A percentile compares a stretch with the other conserved stretches of the same genome.
Conservation (phyloP, 2,329 filamentous ascomycete genomes). For the Fusarium heterosporum region DNA sequence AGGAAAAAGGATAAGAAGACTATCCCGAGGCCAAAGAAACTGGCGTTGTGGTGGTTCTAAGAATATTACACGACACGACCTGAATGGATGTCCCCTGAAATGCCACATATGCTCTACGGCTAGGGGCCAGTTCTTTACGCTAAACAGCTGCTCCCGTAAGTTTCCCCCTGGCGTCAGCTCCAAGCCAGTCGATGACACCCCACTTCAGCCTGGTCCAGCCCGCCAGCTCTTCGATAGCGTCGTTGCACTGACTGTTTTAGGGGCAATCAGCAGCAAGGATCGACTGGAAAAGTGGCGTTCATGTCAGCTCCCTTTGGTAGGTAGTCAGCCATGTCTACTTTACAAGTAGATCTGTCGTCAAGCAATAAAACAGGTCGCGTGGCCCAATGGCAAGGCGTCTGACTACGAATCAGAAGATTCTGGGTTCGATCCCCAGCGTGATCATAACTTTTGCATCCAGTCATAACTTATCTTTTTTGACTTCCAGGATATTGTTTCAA, state of each 20-base stretch:
- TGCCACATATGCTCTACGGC: slow-evolving; percentile 49
- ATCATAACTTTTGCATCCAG: slow-evolving; percentile 12
- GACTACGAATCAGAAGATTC: slow-evolving; percentile 49
- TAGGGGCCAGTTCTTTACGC: slow-evolving; percentile 27
- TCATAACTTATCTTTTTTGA: background rate
- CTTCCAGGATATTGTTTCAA: background rate
- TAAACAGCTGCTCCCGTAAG: slow-evolving; percentile 36
- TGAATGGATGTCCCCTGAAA: slow-evolving; percentile 46
- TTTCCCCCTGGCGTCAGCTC: slow-evolving; percentile 37
- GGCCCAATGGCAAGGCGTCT: slow-evolving; percentile 47
- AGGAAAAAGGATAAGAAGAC: slow-evolving; percentile 37
- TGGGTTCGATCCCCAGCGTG: slow-evolving; percentile 47
- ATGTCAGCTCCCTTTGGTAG: background rate
- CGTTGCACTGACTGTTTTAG: slow-evolving; percentile 41
- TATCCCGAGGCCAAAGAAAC: slow-evolving; percentile 42
- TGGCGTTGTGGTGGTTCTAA: slow-evolving; percentile 42
- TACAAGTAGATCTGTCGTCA: accelerated
- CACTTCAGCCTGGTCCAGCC: slow-evolving; percentile 38
- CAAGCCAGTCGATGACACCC: slow-evolving; percentile 41
- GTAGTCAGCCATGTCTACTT: background rate
- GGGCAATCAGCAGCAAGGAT: slow-evolving; percentile 41
- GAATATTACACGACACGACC: slow-evolving; percentile 36
- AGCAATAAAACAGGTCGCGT: slow-evolving; percentile 19
- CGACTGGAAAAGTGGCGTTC: background rate
- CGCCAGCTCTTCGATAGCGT: slow-evolving; percentile 37